Percentiles rank a stretch among this genome's conserved stretches.
Conservation (phyloP, 768 basidiomycete genomes). For the Mycena sanguinolenta region DNA sequence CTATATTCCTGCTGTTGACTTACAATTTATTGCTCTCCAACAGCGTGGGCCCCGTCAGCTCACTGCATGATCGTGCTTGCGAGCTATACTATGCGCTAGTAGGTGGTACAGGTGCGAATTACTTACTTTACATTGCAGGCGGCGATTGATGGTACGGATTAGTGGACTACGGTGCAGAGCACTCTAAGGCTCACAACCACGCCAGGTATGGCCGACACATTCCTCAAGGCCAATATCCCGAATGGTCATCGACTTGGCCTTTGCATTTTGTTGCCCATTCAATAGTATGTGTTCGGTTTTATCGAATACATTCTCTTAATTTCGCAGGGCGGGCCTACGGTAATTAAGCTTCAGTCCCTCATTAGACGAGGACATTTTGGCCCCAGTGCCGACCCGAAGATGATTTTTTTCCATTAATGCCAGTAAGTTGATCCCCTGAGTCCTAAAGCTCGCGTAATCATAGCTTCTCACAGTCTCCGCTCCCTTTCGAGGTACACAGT, state of each 20-base stretch:
- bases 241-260: constrained; percentile 57
- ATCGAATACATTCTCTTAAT: background rate
- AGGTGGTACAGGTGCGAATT: constrained; percentile 57
- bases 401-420: constrained; percentile 62
- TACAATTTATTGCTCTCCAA: background rate
- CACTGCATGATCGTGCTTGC: constrained; percentile 66
- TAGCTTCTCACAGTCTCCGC: constrained; percentile 52
- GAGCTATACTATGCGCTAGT: constrained; percentile 61
- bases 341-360: constrained; percentile 61
- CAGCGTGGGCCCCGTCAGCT: constrained; percentile 66
- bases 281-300: constrained; percentile 48
- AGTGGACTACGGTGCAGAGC: constrained; percentile 64
- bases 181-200: constrained; percentile 54
- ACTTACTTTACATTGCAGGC: background rate
- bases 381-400: constrained; percentile 51
- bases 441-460: constrained; percentile 2
- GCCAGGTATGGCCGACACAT: constrained; percentile 58
- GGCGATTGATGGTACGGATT: background rate
- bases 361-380: constrained; percentile 59
- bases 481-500: constrained; percentile 63
- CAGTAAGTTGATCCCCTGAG: constrained; percentile 42
- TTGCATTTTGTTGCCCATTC: constrained; percentile 67
- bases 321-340: constrained; percentile 61
- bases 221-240: constrained; percentile 56
- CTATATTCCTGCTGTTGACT: background rate